Evolutionary conservation across 768 basidiomycete species (phyloP).

Genomic region (Termitomyces sp.): DNA sequence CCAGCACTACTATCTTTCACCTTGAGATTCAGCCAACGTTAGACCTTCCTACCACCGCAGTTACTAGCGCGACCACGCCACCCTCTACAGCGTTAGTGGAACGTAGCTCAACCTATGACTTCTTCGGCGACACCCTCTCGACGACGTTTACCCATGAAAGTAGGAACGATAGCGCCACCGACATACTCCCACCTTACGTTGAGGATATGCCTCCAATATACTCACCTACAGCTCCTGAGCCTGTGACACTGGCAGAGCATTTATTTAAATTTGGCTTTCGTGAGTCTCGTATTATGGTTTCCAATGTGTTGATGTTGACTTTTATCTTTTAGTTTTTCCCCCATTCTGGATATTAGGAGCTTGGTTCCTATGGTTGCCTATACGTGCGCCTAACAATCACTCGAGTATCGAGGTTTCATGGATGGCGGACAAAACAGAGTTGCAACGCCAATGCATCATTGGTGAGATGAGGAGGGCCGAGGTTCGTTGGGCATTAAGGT

Average conservation of each 20-base stretch:
- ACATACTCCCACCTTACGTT: constrained; percentile 37
- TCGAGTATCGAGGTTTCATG: constrained; percentile 30
- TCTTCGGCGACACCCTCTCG: constrained; percentile 31
- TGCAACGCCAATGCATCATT: constrained; percentile 41
- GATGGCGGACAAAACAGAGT: constrained; percentile 51
- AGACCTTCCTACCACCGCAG: constrained; percentile 10
- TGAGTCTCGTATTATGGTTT: constrained; percentile 24
- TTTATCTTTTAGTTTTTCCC: constrained; percentile 42
- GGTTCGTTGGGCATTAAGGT: constrained; percentile 51
- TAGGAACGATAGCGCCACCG: constrained; percentile 32
- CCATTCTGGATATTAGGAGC: constrained; percentile 57
- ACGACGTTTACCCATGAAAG: constrained; percentile 31
- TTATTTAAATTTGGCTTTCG: constrained; percentile 61
- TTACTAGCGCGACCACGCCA: constrained; percentile 15
- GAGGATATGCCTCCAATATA: constrained; percentile 34
- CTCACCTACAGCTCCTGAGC: constrained; percentile 34
- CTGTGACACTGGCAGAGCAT: constrained; percentile 50
- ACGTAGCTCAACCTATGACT: constrained; percentile 23
- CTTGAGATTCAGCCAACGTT: constrained; percentile 12
- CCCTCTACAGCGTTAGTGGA: constrained; percentile 9
- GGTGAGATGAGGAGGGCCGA: constrained; percentile 41
- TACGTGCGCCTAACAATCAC: constrained; percentile 33
- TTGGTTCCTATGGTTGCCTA: constrained; percentile 47
- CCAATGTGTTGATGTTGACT: not conserved
- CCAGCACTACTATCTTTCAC: constrained; percentile 8